These are phyloP conservation scores for Kwoniella pini DNA, from an alignment of 768 basidiomycete species.

Conservation along the genomic window DNA sequence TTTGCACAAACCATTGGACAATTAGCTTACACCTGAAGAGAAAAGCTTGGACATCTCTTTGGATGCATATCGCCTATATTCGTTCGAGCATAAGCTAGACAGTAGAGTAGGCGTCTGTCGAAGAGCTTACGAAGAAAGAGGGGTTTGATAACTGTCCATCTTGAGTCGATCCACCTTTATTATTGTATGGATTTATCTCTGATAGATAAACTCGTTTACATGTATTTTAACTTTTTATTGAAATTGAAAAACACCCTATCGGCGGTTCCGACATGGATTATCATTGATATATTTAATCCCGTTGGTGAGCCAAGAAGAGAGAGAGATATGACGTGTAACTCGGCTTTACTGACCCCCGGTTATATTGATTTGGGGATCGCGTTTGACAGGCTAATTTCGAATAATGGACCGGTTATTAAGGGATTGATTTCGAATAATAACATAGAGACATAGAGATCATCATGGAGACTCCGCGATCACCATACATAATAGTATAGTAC, in stretches of 20 bases:
- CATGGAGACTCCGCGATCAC: conserved; percentile 3
- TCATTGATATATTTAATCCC: too few species aligned
- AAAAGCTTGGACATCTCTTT: conserved; percentile 98
- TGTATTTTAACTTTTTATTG: background rate
- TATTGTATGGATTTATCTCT: background rate
- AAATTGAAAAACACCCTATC: too few species aligned
- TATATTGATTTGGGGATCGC: conserved; percentile 3
- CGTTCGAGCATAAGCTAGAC: background rate
- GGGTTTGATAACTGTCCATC: conserved; percentile 56
- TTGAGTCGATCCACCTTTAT: too few species aligned
- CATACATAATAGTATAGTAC: background rate
- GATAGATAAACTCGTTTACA: too few species aligned
- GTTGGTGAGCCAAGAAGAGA: background rate
- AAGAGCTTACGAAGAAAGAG: conserved; percentile 52
- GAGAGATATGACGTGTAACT: background rate
- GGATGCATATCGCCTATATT: conserved; percentile 89
- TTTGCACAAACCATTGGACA: background rate
- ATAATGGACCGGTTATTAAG: background rate
- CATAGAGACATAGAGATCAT: background rate
- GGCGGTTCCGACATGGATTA: background rate
- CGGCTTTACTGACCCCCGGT: conserved; percentile 1
- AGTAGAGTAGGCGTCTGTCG: background rate
- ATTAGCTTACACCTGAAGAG: conserved; percentile 74
- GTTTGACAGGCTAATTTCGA: too few species aligned
- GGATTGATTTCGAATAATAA: conserved; percentile 1